Evolutionary conservation across 2,329 filamentous ascomycete species (phyloP), one percentile per base, ranked within the genome.

Genomic region (Epichloe aotearoae): DNA sequence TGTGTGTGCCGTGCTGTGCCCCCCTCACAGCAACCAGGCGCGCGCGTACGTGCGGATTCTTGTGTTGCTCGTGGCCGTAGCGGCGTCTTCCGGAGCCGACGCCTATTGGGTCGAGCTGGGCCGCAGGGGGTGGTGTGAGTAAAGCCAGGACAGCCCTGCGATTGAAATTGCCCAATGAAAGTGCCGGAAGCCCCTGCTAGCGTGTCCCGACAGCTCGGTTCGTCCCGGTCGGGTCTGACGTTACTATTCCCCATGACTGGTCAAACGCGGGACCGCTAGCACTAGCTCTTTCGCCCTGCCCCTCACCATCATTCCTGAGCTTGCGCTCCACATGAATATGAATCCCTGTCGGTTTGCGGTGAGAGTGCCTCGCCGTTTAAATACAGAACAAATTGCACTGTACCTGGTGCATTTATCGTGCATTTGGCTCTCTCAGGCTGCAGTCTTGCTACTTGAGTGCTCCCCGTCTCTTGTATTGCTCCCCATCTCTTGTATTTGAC

Each of bases 151-250:
- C 30, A 39, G 43, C 11, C 39, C 19, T 17, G 12, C 5, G 19
- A 26, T 4, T 14, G 14, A 4, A 2, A 3, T 14, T 2, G 40
- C 12, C 62, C 61, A 64, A 64, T 62, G 38, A 8, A 5, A 19
- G 17, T 19, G 17, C 30, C 12, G 17, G 0, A 11, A 4, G 11
- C 39, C 57, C 54, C 44, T 58, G 38, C 61, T 68, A 68, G 66
- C 60, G 63, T 55, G 59, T 61, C 62, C 61, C 66, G 66, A 58
- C 61, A 66, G 56, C 56, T 57, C 64, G 66, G 66, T 62, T 66
- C 57, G 59, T 55, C 57, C 65, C 55, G 54, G 52, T 52, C 54
- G 47, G 50, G 48, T 37, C 40, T 51, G 34, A 50, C 48, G 47
- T 41, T 6, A 45, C 23, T 20, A 54, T 54, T 51, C 39, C 38